Evolutionary conservation across 2,329 filamentous ascomycete species (phyloP).

Genomic region (Ilyonectria robusta): DNA sequence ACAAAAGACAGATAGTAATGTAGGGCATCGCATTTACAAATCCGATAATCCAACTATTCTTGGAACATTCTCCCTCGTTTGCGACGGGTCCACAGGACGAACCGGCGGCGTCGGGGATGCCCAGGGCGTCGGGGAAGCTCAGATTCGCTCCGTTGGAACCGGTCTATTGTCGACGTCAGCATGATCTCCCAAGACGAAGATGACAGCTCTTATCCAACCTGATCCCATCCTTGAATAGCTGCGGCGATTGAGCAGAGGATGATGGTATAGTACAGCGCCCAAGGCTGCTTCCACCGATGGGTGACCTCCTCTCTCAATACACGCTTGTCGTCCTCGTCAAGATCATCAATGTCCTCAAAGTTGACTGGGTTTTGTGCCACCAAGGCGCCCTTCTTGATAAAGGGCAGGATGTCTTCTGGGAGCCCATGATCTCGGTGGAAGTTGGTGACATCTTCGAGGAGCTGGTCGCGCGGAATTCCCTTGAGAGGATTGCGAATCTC

Average conservation of each 20-base stretch:
- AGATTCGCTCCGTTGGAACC: slow-evolving; percentile 65
- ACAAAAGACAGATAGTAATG: slow-evolving; percentile 60
- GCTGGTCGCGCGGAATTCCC: slow-evolving; percentile 64
- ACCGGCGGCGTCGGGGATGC: slow-evolving; percentile 55
- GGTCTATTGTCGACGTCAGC: slow-evolving; percentile 43
- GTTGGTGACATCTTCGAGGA: slow-evolving; percentile 67
- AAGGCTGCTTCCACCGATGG: slow-evolving; percentile 65
- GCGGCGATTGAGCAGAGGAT: slow-evolving; percentile 67
- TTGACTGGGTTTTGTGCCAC: slow-evolving; percentile 57
- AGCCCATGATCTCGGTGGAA: slow-evolving; percentile 67
- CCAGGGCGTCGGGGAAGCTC: slow-evolving; percentile 60
- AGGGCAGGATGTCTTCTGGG: slow-evolving; percentile 59
- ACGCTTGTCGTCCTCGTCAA: slow-evolving; percentile 60
- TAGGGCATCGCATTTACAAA: slow-evolving; percentile 68
- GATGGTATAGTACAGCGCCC: slow-evolving; percentile 64
- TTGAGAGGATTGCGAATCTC: slow-evolving; percentile 63
- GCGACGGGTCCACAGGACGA: slow-evolving; percentile 51
- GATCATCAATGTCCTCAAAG: slow-evolving; percentile 62
- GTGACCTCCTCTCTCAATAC: slow-evolving; percentile 59
- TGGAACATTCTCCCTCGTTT: slow-evolving; percentile 55
- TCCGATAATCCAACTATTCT: slow-evolving; percentile 73
- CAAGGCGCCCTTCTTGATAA: slow-evolving; percentile 50
- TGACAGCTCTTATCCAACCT: slow-evolving; percentile 45
- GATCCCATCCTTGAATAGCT: slow-evolving; percentile 65
- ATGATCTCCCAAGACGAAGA: neutral